Base-by-base conservation (phyloP, 371 early-diverging fungal genomes). In the Syncephalis plumigaleata region DNA sequence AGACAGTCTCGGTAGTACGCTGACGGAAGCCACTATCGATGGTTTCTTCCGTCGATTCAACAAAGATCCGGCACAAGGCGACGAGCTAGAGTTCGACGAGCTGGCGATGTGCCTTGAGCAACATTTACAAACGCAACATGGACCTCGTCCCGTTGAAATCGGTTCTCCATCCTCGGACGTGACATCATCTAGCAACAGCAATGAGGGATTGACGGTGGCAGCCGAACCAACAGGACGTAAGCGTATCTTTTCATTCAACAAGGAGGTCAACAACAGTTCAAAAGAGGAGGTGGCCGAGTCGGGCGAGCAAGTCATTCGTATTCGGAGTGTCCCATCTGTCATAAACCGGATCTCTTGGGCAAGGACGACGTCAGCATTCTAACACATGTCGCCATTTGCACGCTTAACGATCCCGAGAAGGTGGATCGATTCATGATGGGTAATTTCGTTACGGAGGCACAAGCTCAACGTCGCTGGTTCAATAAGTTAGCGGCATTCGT, bases 391-490 rank as follows among this genome's bases (percentile, higher is more conserved):
- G 84, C 86, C 0, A 71, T 78, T 0, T 78, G 83, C 57, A 68
- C 73, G 45, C 71, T 73, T 4, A 67, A 71, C 26, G 78, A 77
- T 51, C 72, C 74, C 52, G 70, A 66, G 8, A 73, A 72, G 1
- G 65, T 77, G 1, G 76, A 74, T 49, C 62, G 71, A 15, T 72
- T 78, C 40, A 63, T 87, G 8, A 67, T 84, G 64, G 81, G 85
- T 25, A 79, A 84, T 49, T 83, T 84, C 56, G 63, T 84, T 9
- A 79, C 84, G 7, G 83, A 82, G 58, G 75, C 78, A 0, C 65
- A 80, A 42, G 81, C 87, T 1, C 78, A 79, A 44, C 59, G 84
- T 39, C 82, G 81, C 52, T 85, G 87, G 86, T 78, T 82, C 56
- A 73, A 78, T 9, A 81, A 82, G 50, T 65, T 86, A 2, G 71